Conservation (phyloP, 208 protist species). For the Leishmania major region DNA sequence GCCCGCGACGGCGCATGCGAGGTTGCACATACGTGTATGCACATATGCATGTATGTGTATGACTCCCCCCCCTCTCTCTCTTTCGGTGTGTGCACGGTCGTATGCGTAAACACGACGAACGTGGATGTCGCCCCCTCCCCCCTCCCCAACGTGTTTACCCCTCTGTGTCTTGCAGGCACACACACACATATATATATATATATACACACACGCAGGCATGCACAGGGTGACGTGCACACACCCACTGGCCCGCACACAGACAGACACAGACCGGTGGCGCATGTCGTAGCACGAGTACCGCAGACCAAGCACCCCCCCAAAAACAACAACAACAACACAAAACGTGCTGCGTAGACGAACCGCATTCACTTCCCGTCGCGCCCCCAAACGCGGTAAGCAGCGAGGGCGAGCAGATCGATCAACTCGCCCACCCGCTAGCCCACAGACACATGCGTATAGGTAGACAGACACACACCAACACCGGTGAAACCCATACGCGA, state of each 20-base stretch:
- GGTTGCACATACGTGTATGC: background rate
- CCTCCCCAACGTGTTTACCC: background rate
- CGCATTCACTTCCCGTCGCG: no score
- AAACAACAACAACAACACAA: no score
- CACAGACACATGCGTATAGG: background rate
- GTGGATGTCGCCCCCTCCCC: background rate
- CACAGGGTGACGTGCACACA: slow-evolving; percentile 3
- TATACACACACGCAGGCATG: slow-evolving; percentile 2
- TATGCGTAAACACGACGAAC: background rate
- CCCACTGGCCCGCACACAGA: background rate
- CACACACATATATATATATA: background rate
- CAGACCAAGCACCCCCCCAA: no score
- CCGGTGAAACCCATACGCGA: background rate
- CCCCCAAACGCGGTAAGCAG: no score
- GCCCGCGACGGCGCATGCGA: background rate
- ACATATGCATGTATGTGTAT: background rate
- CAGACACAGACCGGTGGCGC: background rate
- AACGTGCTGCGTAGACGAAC: no score
- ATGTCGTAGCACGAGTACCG: no score
- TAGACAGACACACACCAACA: background rate
- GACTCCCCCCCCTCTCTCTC: background rate
- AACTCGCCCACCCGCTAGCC: background rate
- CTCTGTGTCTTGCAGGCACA: background rate
- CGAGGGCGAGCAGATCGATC: no score
- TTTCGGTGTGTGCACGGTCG: background rate